Percentiles rank a stretch among this genome's conserved stretches.
Conservation (phyloP, 2,329 filamentous ascomycete genomes). For the Colletotrichum noveboracense region DNA sequence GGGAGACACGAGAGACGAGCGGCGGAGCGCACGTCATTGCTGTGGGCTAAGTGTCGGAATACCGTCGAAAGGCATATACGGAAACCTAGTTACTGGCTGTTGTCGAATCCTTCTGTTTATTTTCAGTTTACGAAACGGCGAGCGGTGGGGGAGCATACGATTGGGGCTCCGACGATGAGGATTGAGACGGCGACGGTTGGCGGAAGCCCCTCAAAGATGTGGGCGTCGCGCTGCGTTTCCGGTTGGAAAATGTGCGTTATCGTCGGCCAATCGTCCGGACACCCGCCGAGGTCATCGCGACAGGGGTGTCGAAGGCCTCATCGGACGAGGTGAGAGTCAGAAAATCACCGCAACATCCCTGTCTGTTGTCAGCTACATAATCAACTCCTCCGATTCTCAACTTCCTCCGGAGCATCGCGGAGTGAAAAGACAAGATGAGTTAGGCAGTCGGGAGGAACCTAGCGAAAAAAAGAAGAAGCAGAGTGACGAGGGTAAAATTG, state of each 20-base stretch:
- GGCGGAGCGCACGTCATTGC: slow-evolving; percentile 8
- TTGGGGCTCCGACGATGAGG: not conserved
- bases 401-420: not conserved
- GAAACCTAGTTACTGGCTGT: not conserved
- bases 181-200: not conserved
- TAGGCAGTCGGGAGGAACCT: not conserved
- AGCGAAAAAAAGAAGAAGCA: not conserved
- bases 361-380: not conserved
- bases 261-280: slow-evolving; percentile 11
- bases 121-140: not conserved
- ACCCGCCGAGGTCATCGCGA: not conserved
- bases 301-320: not conserved
- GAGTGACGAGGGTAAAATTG: not conserved
- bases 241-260: not conserved
- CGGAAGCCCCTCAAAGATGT: not conserved
- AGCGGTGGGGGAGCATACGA: not conserved
- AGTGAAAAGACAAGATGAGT: not conserved
- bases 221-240: slow-evolving; percentile 4
- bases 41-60: slow-evolving; percentile 6
- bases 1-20: not conserved
- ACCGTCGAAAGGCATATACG: slow-evolving; percentile 18
- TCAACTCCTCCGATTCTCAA: no score
- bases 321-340: not conserved
- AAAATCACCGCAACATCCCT: not conserved
- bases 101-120: not conserved